phyloP scores from a whole-genome alignment of 192 early-diverging fungal genomes.

The Mortierella antarctica region DNA sequence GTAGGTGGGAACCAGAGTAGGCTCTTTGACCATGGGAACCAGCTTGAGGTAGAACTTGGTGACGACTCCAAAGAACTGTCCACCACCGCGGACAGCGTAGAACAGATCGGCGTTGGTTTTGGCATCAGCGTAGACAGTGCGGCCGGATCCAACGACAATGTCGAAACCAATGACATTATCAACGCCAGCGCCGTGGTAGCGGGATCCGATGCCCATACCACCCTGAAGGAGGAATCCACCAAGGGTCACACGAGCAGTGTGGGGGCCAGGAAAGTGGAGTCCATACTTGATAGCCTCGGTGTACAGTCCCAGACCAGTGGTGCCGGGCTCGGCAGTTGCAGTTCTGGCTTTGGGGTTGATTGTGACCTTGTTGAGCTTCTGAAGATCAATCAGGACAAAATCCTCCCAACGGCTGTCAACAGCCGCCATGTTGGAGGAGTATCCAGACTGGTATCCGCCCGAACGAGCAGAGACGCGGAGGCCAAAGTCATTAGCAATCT shows the following conservation, averaged over 20 bases:
- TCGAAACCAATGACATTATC: conserved; percentile 31
- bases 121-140: conserved; percentile 25
- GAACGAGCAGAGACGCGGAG: conserved; percentile 34
- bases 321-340: conserved; percentile 27
- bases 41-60: conserved; percentile 30
- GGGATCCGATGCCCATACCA: conserved; percentile 35
- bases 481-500: conserved; percentile 13
- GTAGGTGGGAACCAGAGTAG: conserved; percentile 25
- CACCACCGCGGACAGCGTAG: conserved; percentile 26
- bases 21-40: conserved; percentile 26
- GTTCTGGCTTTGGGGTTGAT: conserved; percentile 12
- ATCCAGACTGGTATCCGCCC: conserved; percentile 29
- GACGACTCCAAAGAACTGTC: conserved; percentile 36
- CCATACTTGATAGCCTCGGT: conserved; percentile 26
- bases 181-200: conserved; percentile 22
- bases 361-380: conserved; percentile 16
- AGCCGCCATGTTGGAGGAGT: conserved; percentile 38
- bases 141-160: conserved; percentile 9
- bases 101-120: conserved; percentile 23
- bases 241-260: conserved; percentile 19
- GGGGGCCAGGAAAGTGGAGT: conserved; percentile 28
- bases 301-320: conserved; percentile 20
- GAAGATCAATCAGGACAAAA: conserved; percentile 21
- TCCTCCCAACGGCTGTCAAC: conserved; percentile 28
- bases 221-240: conserved; percentile 29